Evolutionary conservation across 2,329 filamentous ascomycete species (phyloP), one percentile per base, ranked within the genome.

Genomic region (Rhynchosporium agropyri): DNA sequence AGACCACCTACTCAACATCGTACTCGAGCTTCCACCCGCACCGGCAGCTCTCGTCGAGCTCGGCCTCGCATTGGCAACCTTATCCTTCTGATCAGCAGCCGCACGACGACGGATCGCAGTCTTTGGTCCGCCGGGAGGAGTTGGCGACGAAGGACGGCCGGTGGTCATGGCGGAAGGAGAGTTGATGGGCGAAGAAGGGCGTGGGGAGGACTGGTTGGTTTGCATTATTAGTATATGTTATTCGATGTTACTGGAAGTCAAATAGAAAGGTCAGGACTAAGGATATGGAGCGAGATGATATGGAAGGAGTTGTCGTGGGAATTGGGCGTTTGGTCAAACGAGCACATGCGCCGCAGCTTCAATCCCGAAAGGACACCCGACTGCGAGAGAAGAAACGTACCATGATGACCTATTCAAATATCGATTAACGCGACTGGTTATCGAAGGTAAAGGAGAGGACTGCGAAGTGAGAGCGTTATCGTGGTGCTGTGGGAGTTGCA

Each of bases 71-170:
- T 96, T 99, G 74, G 94, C 93, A 72, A 94, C 87, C 80, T 96
- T 95, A 80, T 98, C 95, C 79, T 97, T 97, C 81, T 97, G 91
- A 78, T 98, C 95, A 73, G 94, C 94, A 36, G 95, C 95, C 49
- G 95, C 94, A 77, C 95, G 92, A 77, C 95, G 89, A 78, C 95
- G 89, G 80, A 99, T 96, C 66, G 92, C 94, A 70, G 94, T 96
- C 77, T 95, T 92, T 74, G 95, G 92, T 72, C 95, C 95, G 69
- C 95, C 95, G 31, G 95, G 95, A 67, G 92, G 89, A 73, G 91
- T 88, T 65, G 94, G 93, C 56, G 94, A 97, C 36, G 91, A 89
- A 62, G 91, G 88, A 69, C 94, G 91, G 78, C 90, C 91, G 63
- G 84, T 84, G 70, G 85, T 82, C 70, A 83, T 82, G 67, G 77